A percentile compares a stretch with the other conserved stretches of the same genome.
phyloP scores from a whole-genome alignment of 306 rosid genomes.

The Cicer bijugum region DNA sequence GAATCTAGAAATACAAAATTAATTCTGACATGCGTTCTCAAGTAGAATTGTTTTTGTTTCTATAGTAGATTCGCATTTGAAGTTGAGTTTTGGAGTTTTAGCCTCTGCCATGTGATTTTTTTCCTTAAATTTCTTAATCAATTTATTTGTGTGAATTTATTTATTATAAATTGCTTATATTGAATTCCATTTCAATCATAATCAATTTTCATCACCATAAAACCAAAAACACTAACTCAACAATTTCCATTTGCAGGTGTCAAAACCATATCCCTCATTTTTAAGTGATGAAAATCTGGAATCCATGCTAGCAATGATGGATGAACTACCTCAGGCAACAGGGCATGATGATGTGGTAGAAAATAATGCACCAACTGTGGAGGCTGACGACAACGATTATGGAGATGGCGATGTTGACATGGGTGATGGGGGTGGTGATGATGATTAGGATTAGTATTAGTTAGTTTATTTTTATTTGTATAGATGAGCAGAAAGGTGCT shows the following conservation, averaged over 20 bases:
- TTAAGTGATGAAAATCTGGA: slow-evolving; percentile 64
- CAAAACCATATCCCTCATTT: slow-evolving; percentile 75
- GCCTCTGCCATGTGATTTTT: background rate
- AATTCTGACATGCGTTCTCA: background rate
- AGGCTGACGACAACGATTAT: slow-evolving; percentile 45
- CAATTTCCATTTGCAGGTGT: slow-evolving; percentile 57
- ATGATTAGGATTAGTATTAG: slow-evolving; percentile 36
- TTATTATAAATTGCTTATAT: background rate
- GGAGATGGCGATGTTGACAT: slow-evolving; percentile 50
- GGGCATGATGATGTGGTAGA: background rate
- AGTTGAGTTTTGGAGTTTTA: background rate
- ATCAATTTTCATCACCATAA: background rate
- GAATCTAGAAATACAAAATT: background rate
- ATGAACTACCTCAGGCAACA: slow-evolving; percentile 28
- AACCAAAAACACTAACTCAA: background rate
- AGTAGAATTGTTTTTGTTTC: background rate
- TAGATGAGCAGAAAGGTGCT: slow-evolving; percentile 16
- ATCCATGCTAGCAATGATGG: slow-evolving; percentile 50
- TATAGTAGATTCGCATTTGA: background rate
- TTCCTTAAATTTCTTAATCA: background rate
- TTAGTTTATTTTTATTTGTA: background rate
- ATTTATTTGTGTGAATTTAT: background rate
- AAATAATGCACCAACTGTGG: background rate
- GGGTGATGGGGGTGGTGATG: slow-evolving; percentile 43
- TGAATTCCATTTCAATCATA: background rate